Conservation (phyloP, 139 green algal genomes). For the Tetraselmis striata region DNA sequence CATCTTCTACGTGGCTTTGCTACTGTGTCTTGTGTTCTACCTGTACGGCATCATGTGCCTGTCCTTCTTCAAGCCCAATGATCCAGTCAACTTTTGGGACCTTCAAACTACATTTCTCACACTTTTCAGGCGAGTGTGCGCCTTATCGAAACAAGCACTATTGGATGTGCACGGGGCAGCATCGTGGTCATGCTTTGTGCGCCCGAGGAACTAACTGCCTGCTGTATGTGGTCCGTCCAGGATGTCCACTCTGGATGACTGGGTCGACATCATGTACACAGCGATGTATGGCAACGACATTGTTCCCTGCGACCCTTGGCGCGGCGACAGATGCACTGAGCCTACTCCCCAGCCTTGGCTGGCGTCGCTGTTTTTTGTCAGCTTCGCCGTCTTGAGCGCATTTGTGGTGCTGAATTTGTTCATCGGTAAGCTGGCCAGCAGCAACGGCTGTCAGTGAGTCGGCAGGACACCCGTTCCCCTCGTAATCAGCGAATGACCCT, state of each 20-base stretch:
- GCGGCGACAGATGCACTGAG: neutral
- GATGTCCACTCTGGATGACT: slow-evolving; percentile 1
- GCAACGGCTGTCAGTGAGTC: too few relatives aligned
- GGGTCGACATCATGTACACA: slow-evolving; percentile 3
- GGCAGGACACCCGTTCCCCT: too few relatives aligned
- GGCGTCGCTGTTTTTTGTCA: neutral
- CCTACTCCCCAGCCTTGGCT: neutral
- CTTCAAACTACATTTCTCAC: slow-evolving; percentile 1
- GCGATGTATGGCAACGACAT: neutral
- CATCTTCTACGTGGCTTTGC: slow-evolving; percentile 2
- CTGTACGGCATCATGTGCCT: slow-evolving; percentile 1
- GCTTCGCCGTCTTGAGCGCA: neutral
- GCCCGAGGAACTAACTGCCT: neutral
- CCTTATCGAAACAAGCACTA: too few relatives aligned
- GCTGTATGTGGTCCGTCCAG: neutral
- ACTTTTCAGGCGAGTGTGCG: neutral
- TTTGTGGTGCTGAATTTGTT: slow-evolving; percentile 3
- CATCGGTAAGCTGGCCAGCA: neutral
- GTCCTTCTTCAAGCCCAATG: neutral
- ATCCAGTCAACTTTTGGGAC: neutral
- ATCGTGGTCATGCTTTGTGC: too few relatives aligned
- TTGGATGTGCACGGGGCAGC: too few relatives aligned
- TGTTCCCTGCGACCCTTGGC: neutral
- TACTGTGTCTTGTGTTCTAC: neutral
- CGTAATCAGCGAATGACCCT: too few relatives aligned